phyloP scores from a whole-genome alignment of 2,329 filamentous ascomycete genomes.

The Zalaria sp. region DNA sequence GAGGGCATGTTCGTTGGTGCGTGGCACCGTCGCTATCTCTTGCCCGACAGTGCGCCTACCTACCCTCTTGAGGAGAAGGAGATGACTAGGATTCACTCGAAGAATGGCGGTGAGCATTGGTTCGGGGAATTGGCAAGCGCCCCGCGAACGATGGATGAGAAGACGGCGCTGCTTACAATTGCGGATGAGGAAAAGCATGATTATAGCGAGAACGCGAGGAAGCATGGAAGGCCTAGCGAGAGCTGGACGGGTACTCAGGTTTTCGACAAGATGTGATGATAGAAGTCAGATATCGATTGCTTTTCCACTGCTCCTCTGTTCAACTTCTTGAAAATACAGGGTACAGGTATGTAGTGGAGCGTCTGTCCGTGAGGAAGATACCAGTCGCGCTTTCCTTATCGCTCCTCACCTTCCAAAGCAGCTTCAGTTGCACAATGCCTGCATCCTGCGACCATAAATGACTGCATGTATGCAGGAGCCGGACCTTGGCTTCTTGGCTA shows the following conservation, averaged over 20 bases:
- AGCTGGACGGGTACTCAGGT: conserved; percentile 17
- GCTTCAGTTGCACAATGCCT: no score
- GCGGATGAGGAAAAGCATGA: conserved; percentile 11
- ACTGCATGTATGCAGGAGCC: no score
- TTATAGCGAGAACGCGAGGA: conserved; percentile 9
- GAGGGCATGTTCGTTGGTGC: conserved; percentile 81
- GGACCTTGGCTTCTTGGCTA: no score
- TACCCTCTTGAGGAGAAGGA: conserved; percentile 32
- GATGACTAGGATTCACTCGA: conserved; percentile 16
- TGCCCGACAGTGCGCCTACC: conserved; percentile 18
- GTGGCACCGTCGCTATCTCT: conserved; percentile 67
- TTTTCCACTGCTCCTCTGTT: no score
- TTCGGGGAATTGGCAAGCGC: conserved; percentile 10
- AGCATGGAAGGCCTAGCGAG: conserved; percentile 7
- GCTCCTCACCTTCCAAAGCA: no score
- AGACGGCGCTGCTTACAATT: conserved; percentile 7
- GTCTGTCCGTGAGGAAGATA: no score
- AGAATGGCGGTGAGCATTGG: conserved; percentile 30
- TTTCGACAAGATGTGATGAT: conserved; percentile 22
- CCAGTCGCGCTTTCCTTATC: no score
- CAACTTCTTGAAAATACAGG: no score
- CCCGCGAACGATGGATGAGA: conserved; percentile 5
- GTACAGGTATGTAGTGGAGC: no score
- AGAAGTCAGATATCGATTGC: no score
- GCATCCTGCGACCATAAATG: no score